These are phyloP conservation scores for Angomonas desouzai DNA, from an alignment of 208 protist species.

Conservation along the genomic window DNA sequence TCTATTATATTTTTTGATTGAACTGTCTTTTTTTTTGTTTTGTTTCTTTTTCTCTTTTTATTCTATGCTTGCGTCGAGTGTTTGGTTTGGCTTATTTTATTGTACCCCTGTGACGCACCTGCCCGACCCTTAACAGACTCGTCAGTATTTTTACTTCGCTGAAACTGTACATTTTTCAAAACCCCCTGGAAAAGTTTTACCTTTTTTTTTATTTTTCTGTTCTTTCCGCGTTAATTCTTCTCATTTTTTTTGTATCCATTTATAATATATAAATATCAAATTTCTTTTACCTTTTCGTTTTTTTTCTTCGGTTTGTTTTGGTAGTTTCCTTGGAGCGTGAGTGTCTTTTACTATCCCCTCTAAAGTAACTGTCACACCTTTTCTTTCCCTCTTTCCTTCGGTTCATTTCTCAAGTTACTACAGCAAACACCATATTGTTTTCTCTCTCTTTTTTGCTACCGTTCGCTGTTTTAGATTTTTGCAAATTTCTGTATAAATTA, in stretches of 20 bases:
- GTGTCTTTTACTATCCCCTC: neutral
- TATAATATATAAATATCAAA: neutral
- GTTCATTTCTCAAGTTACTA: no score
- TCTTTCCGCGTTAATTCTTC: neutral
- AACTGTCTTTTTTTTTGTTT: neutral
- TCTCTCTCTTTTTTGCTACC: neutral
- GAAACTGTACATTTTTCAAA: no score
- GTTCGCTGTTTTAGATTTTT: no score
- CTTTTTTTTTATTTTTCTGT: neutral
- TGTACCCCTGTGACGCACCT: no score
- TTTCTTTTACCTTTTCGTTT: neutral
- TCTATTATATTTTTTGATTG: neutral
- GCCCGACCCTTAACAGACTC: no score
- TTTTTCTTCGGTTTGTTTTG: no score
- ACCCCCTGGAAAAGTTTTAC: neutral
- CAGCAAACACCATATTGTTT: no score
- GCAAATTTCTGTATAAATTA: no score
- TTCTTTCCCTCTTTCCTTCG: neutral
- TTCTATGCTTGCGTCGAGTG: neutral
- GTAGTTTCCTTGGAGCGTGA: no score
- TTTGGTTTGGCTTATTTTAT: neutral
- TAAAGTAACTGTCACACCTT: neutral
- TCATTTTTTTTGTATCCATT: neutral
- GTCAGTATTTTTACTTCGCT: no score
- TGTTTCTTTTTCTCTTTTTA: neutral